These are phyloP conservation scores for Diplodia scrobiculata DNA, from an alignment of 2,329 filamentous ascomycete genomes.

Conservation along the genomic window DNA sequence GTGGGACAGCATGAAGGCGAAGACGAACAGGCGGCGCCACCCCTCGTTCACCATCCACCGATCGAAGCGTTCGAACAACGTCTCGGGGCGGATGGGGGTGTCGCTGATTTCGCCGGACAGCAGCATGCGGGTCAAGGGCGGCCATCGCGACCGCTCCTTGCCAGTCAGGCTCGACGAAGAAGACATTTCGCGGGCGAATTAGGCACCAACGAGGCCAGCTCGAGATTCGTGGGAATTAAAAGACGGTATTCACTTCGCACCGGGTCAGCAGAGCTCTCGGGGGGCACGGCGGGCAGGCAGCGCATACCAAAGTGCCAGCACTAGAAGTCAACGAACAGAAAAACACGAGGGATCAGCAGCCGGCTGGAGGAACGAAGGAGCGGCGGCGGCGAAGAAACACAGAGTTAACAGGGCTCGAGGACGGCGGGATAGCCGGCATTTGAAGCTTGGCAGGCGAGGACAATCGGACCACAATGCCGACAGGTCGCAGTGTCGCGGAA, in stretches of 20 bases:
- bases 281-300: background rate
- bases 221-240: constrained; percentile 12
- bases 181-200: constrained; percentile 1
- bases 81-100: constrained; percentile 69
- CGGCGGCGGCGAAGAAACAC: constrained; percentile 8
- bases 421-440: constrained; percentile 11
- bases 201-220: constrained; percentile 25
- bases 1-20: constrained; percentile 72
- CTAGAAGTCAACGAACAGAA: constrained; percentile 5
- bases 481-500: background rate
- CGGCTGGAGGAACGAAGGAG: constrained; percentile 6
- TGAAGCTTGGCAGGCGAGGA: constrained; percentile 19
- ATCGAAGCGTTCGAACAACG: constrained; percentile 71
- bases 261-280: background rate
- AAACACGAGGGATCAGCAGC: constrained; percentile 7
- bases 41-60: constrained; percentile 90
- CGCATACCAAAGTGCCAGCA: constrained; percentile 22
- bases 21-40: constrained; percentile 78
- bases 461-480: constrained; percentile 10
- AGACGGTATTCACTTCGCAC: background rate
- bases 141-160: constrained; percentile 75
- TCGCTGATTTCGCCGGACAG: constrained; percentile 80
- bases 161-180: constrained; percentile 40
- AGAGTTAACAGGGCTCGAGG: background rate
- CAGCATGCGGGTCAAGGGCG: constrained; percentile 78